phyloP scores from a whole-genome alignment of 345 rosid genomes.

The Raphanus raphanistrum region DNA sequence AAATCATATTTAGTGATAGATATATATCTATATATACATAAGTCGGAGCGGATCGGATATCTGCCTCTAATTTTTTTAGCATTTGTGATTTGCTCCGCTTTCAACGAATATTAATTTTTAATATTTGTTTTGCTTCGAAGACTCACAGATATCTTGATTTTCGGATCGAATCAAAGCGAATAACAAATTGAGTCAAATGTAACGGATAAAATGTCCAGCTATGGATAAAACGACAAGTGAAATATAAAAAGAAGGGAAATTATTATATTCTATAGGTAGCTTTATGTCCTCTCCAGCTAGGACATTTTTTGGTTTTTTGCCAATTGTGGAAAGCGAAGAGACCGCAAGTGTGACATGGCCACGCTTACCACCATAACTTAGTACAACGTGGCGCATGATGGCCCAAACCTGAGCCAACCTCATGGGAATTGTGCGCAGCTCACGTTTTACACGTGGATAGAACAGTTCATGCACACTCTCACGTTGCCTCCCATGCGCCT shows the following conservation, averaged over 20 bases:
- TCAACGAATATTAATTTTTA: too few relatives aligned
- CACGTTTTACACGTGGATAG: slow-evolving; percentile 34
- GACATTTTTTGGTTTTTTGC: slow-evolving; percentile 7
- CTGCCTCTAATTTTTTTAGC: too few relatives aligned
- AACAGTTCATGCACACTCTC: slow-evolving; percentile 44
- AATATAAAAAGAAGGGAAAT: background rate
- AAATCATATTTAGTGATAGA: too few relatives aligned
- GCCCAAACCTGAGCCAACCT: slow-evolving; percentile 38
- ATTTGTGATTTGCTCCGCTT: too few relatives aligned
- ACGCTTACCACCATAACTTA: slow-evolving; percentile 27
- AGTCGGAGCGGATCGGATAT: too few relatives aligned
- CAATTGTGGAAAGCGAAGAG: slow-evolving; percentile 30
- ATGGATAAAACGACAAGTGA: background rate
- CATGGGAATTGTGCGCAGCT: slow-evolving; percentile 31
- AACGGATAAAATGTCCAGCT: too few relatives aligned
- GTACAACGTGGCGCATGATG: slow-evolving; percentile 31
- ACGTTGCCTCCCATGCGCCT: slow-evolving; percentile 38
- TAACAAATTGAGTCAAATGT: too few relatives aligned
- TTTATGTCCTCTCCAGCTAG: background rate
- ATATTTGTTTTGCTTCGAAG: too few relatives aligned
- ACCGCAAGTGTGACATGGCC: slow-evolving; percentile 38
- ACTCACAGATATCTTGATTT: too few relatives aligned
- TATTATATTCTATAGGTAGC: background rate
- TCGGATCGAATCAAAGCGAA: too few relatives aligned
- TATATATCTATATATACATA: too few relatives aligned